Evolutionary conservation across 73 alveolate genomes (phyloP), one percentile per base, ranked within the genome.

Genomic region (Paramecium bursaria): DNA sequence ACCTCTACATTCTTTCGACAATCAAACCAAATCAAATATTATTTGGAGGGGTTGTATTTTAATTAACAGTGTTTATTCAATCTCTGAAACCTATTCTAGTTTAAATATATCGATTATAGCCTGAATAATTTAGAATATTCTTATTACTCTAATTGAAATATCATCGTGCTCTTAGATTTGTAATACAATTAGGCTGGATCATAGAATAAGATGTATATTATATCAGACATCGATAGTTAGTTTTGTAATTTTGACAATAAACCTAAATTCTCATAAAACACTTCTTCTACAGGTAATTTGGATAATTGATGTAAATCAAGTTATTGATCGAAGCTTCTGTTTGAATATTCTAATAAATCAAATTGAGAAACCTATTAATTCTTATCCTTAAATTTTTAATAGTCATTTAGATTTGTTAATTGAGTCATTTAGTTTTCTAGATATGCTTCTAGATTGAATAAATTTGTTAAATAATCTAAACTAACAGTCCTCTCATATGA

Each of bases 231-330:
- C 13, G 44, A 67, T n/a, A 57, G 17, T 39, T 67, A 39, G 1
- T 67, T 39, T 67, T 67, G 11, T 15, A 67, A 14, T 42, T 67
- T 67, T 23, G 19, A 25, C 21, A 67, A 15, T 7, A 47, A 25
- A 25, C 82, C 82, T 25, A 67, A 67, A 35, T 25, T 39, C 10
- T 67, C 82, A 67, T 67, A 67, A 42, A 67, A 67, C 33, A 39
- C 33, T 42, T 67, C 19, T 19, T 35, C 23, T 25, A 57, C 33
- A 14, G 9, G 10, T 67, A 39, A 1, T 33, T 67, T 33, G 15
- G 44, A 19, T 21, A 39, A 53, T 67, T 67, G 14, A 25, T 42
- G 21, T 29, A 25, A 67, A 67, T 67, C 44, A 17, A 39, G 35
- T 67, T 67, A 67, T 39, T 17, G 33, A 5, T 31, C 26, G 44